Percentiles rank a stretch among this genome's conserved stretches.
Evolutionary conservation across 345 rosid species (phyloP).

Genomic region (Hypericum androsaemum): DNA sequence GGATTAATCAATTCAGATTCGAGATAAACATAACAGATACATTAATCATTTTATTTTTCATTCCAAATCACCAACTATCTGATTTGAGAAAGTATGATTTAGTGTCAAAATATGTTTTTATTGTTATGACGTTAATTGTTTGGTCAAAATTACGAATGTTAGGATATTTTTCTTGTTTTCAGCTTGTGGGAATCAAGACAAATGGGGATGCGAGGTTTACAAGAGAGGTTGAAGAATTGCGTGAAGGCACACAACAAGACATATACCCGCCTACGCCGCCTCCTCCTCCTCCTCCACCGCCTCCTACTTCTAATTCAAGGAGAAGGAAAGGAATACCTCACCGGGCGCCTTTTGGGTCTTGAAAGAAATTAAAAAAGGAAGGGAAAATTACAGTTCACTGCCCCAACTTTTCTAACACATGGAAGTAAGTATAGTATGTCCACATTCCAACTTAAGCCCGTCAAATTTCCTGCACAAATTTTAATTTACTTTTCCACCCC

Average conservation of each 20-base stretch:
- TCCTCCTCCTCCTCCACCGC: conserved; percentile 38
- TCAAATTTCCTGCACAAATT: conserved; percentile 19
- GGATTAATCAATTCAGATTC: no score
- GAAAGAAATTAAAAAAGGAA: not conserved
- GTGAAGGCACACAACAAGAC: conserved; percentile 53
- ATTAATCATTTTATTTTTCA: no score
- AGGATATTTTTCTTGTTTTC: no score
- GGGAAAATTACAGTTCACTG: no score
- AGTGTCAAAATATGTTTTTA: no score
- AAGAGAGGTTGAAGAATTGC: conserved; percentile 45
- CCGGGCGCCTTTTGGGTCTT: conserved; percentile 74
- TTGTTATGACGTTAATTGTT: no score
- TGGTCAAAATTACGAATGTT: no score
- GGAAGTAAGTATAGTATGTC: not conserved
- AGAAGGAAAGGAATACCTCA: conserved; percentile 88
- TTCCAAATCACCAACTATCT: no score
- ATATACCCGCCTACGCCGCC: conserved; percentile 44
- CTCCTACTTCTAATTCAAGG: conserved; percentile 43
- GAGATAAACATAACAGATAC: no score
- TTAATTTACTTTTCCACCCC: not conserved
- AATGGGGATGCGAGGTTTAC: conserved; percentile 47
- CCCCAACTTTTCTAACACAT: no score
- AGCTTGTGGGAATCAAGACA: conserved; percentile 73
- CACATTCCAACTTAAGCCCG: not conserved
- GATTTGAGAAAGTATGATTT: no score